Conservation (phyloP, 2,329 filamentous ascomycete genomes). For the Colletotrichum gigasporum region DNA sequence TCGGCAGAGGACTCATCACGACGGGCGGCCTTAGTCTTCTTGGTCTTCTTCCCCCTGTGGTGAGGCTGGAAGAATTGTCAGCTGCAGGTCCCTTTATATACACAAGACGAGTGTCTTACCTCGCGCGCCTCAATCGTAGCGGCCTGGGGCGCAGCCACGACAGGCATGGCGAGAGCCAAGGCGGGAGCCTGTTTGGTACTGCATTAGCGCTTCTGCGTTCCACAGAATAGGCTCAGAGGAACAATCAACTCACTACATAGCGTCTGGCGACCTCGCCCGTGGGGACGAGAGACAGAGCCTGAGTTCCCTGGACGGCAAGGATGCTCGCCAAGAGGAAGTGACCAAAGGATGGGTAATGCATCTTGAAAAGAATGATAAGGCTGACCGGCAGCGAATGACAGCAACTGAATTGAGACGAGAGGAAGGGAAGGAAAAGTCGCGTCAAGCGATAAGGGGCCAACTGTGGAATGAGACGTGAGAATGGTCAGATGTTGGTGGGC, state of each 20-base stretch:
- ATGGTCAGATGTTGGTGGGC: background rate
- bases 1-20: slow-evolving; percentile 3
- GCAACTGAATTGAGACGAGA: slow-evolving; percentile 21
- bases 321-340: slow-evolving; percentile 32
- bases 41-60: slow-evolving; percentile 17
- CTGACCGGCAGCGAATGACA: slow-evolving; percentile 33
- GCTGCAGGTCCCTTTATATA: background rate
- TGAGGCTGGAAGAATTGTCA: slow-evolving; percentile 8
- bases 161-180: slow-evolving; percentile 31
- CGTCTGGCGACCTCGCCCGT: slow-evolving; percentile 24
- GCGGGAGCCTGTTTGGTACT: slow-evolving; percentile 10
- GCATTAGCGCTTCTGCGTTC: slow-evolving; percentile 1
- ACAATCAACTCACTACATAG: slow-evolving; percentile 22
- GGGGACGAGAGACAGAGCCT: slow-evolving; percentile 18
- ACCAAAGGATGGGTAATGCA: slow-evolving; percentile 29
- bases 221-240: slow-evolving; percentile 2
- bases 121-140: slow-evolving; percentile 24
- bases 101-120: slow-evolving; percentile 10
- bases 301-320: slow-evolving; percentile 26
- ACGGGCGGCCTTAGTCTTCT: too few relatives aligned
- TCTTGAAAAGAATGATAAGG: slow-evolving; percentile 29
- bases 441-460: slow-evolving; percentile 29
- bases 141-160: slow-evolving; percentile 15
- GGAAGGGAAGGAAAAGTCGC: slow-evolving; percentile 26
- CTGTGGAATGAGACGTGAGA: slow-evolving; percentile 28